phyloP scores from a whole-genome alignment of 179 eudicot genomes.

The Beta lomatogona region DNA sequence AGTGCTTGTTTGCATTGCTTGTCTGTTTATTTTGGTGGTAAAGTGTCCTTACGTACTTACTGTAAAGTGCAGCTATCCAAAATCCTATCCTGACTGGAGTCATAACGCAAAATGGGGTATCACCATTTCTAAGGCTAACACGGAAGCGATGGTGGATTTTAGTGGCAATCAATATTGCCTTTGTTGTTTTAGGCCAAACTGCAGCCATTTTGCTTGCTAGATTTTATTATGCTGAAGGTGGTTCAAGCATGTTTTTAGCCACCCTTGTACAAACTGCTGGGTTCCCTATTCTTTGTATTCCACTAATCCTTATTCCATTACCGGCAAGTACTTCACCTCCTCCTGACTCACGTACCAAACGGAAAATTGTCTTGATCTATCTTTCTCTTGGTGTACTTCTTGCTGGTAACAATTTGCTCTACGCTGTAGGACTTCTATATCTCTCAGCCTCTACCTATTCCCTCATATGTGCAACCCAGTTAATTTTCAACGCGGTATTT shows the following conservation, averaged over 20 bases:
- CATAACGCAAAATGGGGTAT: conserved; percentile 21
- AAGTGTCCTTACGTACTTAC: background rate
- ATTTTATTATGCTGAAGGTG: conserved; percentile 80
- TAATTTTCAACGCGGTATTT: conserved; percentile 67
- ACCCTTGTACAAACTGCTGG: conserved; percentile 83
- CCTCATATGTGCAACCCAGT: conserved; percentile 75
- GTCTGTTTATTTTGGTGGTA: background rate
- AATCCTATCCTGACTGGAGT: conserved; percentile 34
- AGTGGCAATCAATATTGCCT: conserved; percentile 55
- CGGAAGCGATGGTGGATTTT: conserved; percentile 73
- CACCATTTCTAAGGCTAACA: conserved; percentile 41
- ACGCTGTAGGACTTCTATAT: conserved; percentile 65
- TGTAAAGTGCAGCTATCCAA: conserved; percentile 47
- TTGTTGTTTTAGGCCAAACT: conserved; percentile 72
- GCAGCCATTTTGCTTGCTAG: conserved; percentile 72
- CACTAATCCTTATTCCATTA: conserved; percentile 56
- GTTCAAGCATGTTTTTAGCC: conserved; percentile 73
- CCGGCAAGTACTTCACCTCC: conserved; percentile 27
- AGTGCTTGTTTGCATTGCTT: background rate
- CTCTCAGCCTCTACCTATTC: conserved; percentile 82
- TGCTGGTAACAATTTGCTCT: conserved; percentile 74
- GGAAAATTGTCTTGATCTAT: conserved; percentile 43
- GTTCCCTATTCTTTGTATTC: conserved; percentile 70
- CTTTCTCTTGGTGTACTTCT: conserved; percentile 59
- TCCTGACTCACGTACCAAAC: conserved; percentile 31